Percentiles rank a stretch among this genome's conserved stretches.
Evolutionary conservation across 345 rosid genomes (phyloP).

Genomic region (Camelina hispida): DNA sequence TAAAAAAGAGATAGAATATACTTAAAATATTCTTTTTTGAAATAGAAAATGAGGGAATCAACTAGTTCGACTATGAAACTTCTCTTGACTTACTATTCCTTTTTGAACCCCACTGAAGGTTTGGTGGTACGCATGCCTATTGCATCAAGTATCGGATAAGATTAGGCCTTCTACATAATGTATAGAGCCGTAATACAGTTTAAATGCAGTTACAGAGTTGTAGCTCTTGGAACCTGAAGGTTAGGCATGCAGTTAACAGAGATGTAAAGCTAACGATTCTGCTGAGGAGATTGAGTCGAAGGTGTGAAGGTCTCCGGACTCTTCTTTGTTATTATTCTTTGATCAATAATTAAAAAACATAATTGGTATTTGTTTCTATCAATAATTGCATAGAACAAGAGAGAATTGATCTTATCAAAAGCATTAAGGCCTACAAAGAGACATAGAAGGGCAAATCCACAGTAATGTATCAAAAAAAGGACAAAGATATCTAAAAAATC

Average conservation of each 20-base stretch:
- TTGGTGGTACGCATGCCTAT: not conserved
- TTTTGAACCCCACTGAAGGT: not conserved
- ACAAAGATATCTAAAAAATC: not conserved
- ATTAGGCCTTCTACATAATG: not conserved
- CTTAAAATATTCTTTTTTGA: no score
- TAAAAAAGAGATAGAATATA: no score
- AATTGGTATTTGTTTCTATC: not conserved
- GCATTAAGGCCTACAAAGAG: not conserved
- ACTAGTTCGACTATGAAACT: conserved; percentile 51
- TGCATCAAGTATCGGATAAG: not conserved
- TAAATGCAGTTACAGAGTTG: not conserved
- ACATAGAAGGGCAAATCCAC: not conserved
- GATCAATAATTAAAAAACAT: not conserved
- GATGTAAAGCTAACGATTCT: not conserved
- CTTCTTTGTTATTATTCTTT: not conserved
- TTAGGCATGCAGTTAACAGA: not conserved
- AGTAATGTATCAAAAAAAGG: not conserved
- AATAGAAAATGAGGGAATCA: no score
- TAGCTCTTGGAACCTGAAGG: not conserved
- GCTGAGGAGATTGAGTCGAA: no score
- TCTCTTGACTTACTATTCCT: not conserved
- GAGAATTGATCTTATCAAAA: not conserved
- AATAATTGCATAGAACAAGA: not conserved
- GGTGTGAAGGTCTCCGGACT: not conserved
- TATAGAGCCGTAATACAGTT: not conserved